A percentile compares a stretch with the other conserved stretches of the same genome.
Evolutionary conservation across 495 filamentous ascomycete genomes (phyloP).

Genomic region (Barbatosphaeria neglecta): DNA sequence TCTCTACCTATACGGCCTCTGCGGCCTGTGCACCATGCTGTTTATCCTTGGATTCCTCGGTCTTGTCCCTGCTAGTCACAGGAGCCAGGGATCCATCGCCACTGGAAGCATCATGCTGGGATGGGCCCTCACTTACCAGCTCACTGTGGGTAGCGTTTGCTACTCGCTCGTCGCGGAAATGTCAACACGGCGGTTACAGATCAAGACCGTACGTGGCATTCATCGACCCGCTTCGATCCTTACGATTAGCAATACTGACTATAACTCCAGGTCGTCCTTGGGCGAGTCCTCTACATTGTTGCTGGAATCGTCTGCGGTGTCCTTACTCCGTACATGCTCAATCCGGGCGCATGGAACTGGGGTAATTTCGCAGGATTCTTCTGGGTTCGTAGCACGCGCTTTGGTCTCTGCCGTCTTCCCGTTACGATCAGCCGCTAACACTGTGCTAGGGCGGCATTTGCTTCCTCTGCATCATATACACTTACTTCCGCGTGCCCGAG

Average conservation of each 20-base stretch:
- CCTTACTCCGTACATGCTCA: constrained; percentile 66
- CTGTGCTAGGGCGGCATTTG: constrained; percentile 43
- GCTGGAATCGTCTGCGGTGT: constrained; percentile 58
- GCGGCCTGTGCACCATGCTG: constrained; percentile 52
- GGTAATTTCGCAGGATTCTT: constrained; percentile 71
- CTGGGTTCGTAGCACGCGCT: constrained; percentile 40
- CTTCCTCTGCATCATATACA: constrained; percentile 61
- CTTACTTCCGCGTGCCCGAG: constrained; percentile 67
- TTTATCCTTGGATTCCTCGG: constrained; percentile 65
- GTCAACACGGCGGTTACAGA: constrained; percentile 60
- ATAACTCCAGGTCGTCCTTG: not conserved
- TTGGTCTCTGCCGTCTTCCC: not conserved
- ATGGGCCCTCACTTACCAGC: constrained; percentile 65
- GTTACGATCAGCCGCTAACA: not conserved
- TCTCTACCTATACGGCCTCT: constrained; percentile 58
- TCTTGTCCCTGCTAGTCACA: constrained; percentile 43
- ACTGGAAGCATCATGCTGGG: constrained; percentile 60
- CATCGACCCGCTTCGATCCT: too few relatives aligned
- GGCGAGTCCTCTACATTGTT: constrained; percentile 33
- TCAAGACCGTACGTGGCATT: constrained; percentile 48
- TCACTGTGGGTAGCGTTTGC: constrained; percentile 66
- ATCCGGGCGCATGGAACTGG: constrained; percentile 65
- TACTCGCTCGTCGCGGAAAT: constrained; percentile 70
- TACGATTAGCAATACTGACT: too few relatives aligned
- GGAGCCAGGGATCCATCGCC: constrained; percentile 46